Evolutionary conservation across 1,284 basidiomycete species (phyloP), one percentile per base, ranked within the genome.

Genomic region (Pyrrhoderma lamaoense): DNA sequence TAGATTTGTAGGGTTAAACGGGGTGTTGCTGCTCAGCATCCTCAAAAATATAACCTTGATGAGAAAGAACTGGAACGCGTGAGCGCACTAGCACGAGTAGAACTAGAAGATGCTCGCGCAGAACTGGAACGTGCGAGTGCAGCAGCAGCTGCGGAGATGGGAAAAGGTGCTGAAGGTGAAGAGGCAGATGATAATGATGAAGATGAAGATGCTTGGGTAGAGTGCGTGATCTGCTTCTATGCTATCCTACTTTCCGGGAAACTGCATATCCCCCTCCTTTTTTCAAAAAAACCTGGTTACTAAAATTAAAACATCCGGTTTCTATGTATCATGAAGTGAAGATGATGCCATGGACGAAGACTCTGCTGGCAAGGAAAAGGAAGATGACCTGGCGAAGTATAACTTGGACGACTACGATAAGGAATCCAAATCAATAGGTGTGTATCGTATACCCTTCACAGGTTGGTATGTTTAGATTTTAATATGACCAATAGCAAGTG

Each of bases 361-460:
- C 35, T 53, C 64, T 18, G 56, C 56, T 3, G 64, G 64, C 53
- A 58, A 66, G 8, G 58, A 56, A n/a, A 57, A 66, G 1, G 72
- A 75, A 1, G 85, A 93, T 58, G 93, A 93, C 66, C 70, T 99
- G n/a, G 79, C 85, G 0, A 74, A 92, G 57, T 99, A 97, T 69
- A 88, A 95, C 58, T 70, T 99, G 56, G 94, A 99, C 64, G 81
- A 88, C 40, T 99, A 99, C 63, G 96, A 96, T 64, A 74, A 97
- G 42, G 93, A 97, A 60, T 79, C 77, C 40, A 76, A 73, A 53
- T 71, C 80, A 51, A 73, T 77, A 38, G 76, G 88, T 79, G 56
- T 70, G 42, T 21, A 31, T 31, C 14, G 43, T 35, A 43, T 31
- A 18, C 34, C 9, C 19, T n/a, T n/a, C n/a, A n/a, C n/a, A n/a